Percentiles rank a stretch among this genome's conserved stretches.
Conservation (phyloP, 2,329 filamentous ascomycete genomes). For the Stemphylium lycopersici region DNA sequence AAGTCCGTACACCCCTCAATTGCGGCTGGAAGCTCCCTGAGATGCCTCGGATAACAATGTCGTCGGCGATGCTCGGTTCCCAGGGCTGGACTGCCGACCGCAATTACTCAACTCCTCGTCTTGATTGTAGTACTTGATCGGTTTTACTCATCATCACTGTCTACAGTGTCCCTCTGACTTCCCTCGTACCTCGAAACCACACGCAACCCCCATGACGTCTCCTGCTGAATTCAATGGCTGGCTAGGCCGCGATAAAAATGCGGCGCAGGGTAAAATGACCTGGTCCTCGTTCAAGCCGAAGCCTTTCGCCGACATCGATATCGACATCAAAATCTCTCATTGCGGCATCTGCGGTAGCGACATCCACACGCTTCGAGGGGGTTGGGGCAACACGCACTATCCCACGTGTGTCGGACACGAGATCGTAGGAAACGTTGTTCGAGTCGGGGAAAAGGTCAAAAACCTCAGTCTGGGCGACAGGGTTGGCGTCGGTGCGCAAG, state of each 20-base stretch:
- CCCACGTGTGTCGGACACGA: constrained; percentile 52
- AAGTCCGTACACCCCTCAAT: constrained; percentile 12
- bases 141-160: neutral
- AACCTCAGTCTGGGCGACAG: constrained; percentile 66
- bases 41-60: constrained; percentile 24
- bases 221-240: constrained; percentile 62
- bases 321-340: constrained; percentile 44
- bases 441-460: constrained; percentile 45
- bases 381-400: constrained; percentile 55
- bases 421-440: constrained; percentile 49
- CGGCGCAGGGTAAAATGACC: constrained; percentile 60
- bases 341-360: constrained; percentile 48
- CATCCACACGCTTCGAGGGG: constrained; percentile 49
- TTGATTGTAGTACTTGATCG: too few relatives aligned
- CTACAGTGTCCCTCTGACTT: neutral
- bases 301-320: constrained; percentile 43
- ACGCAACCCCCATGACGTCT: constrained; percentile 28
- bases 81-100: neutral
- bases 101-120: neutral
- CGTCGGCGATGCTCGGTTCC: constrained; percentile 15
- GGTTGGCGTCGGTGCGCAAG: constrained; percentile 59
- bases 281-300: constrained; percentile 59
- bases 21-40: neutral
- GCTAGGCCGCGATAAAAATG: constrained; percentile 58
- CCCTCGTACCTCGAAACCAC: neutral